Evolutionary conservation across 2,329 filamentous ascomycete genomes (phyloP), one percentile per base, ranked within the genome.

Genomic region (Scleromitrula shiraiana): DNA sequence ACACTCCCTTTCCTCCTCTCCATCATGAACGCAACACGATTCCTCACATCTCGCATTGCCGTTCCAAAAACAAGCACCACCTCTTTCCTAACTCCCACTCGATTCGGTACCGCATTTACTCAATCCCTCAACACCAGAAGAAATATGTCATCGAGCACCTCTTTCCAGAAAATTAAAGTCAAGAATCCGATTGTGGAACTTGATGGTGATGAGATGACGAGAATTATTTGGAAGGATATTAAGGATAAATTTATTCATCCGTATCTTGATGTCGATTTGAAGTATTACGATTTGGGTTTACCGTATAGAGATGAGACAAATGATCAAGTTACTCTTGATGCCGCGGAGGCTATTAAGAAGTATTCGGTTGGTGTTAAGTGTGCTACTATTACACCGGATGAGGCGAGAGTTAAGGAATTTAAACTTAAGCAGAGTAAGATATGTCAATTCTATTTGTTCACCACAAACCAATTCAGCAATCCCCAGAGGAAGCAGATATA

Each of bases 321-420:
- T 68, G 93, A 97, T 70, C 78, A 96, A 75, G 91, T 98, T 70
- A 98, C 93, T 54, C 68, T 90, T 60, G 93, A 97, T 65, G 87
- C 91, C 47, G 93, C 93, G 48, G 88, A 95, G 74, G 93, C 93
- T 36, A 97, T 97, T 75, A 90, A 95, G 80, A 95, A 96, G 78
- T 96, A 97, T 78, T 88, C 85, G 51, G 93, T 98, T 47, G 93
- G 91, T 70, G 88, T 98, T 74, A 98, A 98, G 78, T 98, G 93
- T 70, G 93, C 93, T 57, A 98, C 93, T 67, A 98, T 98, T 73
- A 98, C 93, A 36, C 93, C 93, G 32, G 93, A 98, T 67, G 93
- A 98, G 79, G 85, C 82, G 56, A 85, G 93, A 67, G 91, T 98
- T 24, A 79, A 97, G 76, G 93, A 97, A 72, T 98, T 97, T 72